Base-by-base conservation (phyloP, 1,284 basidiomycete species). In the Boletus sp. region DNA sequence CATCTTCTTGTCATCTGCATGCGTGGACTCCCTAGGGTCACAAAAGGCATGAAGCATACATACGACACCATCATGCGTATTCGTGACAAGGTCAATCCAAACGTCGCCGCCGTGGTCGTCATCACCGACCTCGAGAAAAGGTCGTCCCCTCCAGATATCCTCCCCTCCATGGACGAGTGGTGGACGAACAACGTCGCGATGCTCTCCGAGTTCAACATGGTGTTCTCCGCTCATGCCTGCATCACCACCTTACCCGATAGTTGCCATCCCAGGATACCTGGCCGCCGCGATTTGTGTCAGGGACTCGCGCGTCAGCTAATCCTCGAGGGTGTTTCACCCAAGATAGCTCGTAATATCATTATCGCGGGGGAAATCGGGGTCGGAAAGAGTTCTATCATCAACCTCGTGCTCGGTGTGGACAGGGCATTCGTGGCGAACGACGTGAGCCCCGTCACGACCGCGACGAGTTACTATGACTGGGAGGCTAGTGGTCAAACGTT, bases 101-200 rank as follows among this genome's bases (percentile, higher is more conserved):
- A 64, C 5, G 51, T 62, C n/a, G 76, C 76, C 2, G 54, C 74
- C 25, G 65, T 64, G 11, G 56, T 71, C 10, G 59, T 76, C 54
- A 23, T 77, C 56, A 78, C 76, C 23, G 75, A 75, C n/a, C 71
- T 78, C 13, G 76, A 76, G 60, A 68, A 75, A 43, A 48, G 60
- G 35, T 74, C 71, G 11, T 28, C 58, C 27, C 31, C n/a, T 6
- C 62, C 69, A 27, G 53, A 68, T 17, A 56, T 68, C 49, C 46
- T 71, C 16, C 35, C 47, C 3, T 72, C 68, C 37, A 77, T 77
- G 76, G 71, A 72, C 1, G 63, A 67, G 10, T 76, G 74, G 74
- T 77, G 74, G 76, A 52, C 51, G 16, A 64, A 30, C 58, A 78
- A 77, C 52, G 27, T 31, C 6, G 14, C 21, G 14, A 11, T 31